These are phyloP conservation scores for Citeromyces hawaiiensis DNA, from an alignment of 1,139 yeast genomes.

Conservation along the genomic window DNA sequence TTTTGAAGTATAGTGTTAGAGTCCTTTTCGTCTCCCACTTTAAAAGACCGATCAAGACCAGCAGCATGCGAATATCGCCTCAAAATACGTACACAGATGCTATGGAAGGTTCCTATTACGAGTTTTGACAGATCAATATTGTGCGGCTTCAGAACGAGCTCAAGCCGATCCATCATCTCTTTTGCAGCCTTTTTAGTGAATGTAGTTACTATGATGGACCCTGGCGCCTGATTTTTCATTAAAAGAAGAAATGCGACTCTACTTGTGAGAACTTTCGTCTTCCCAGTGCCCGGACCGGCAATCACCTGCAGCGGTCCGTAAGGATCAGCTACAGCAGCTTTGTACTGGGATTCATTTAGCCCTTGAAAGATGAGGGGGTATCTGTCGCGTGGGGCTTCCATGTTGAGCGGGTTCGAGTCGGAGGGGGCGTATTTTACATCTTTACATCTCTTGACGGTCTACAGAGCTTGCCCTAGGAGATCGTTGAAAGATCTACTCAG, in stretches of 20 bases:
- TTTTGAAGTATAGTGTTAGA: conserved; percentile 33
- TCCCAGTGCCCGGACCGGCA: conserved; percentile 88
- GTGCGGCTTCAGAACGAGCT: conserved; percentile 21
- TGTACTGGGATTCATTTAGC: conserved; percentile 43
- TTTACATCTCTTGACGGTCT: too few species aligned
- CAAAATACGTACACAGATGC: conserved; percentile 55
- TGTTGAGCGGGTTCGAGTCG: neutral
- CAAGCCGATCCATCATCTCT: conserved; percentile 61
- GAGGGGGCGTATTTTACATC: too few species aligned
- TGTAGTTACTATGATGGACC: conserved; percentile 66
- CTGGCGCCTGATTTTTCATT: conserved; percentile 37
- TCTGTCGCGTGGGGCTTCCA: neutral
- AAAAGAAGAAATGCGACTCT: conserved; percentile 62
- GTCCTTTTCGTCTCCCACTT: conserved; percentile 61
- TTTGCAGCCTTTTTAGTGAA: conserved; percentile 85
- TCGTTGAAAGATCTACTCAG: too few species aligned
- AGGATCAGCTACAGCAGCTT: conserved; percentile 47
- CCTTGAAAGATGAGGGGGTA: conserved; percentile 8
- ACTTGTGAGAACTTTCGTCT: conserved; percentile 70
- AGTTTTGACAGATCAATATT: conserved; percentile 27
- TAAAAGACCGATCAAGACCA: conserved; percentile 30
- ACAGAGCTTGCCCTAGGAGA: too few species aligned
- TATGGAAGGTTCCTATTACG: conserved; percentile 78
- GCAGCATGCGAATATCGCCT: conserved; percentile 38
- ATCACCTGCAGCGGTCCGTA: conserved; percentile 54